Base-by-base conservation (phyloP, 1,139 yeast genomes). In the Candida albicans region DNA sequence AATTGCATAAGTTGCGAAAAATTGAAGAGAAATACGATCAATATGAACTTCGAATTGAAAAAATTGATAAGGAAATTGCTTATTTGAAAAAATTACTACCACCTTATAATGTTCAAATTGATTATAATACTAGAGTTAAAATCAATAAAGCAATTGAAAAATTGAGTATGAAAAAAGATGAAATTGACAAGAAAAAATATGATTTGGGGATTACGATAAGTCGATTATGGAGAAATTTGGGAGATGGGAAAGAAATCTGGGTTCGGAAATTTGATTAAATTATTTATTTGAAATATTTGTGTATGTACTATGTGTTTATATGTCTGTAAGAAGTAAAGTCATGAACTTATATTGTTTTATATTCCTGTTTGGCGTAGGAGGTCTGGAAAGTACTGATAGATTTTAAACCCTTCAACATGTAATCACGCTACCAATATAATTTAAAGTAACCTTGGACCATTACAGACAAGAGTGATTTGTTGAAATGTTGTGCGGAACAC, bases 191-290 rank as follows among this genome's bases (percentile, higher is more conserved):
- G 62, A 70, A 68, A 50, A 72, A 69, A 55, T 73, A 73, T 48
- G 61, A 63, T 28, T 61, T 73, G 51, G 79, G 79, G 0, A 70
- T 72, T 30, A 61, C 70, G 30, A 67, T 73, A 35, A 70, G 76
- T 51, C 63, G 78, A 42, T 59, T 73, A 50, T 70, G 76, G 77
- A 58, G 78, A 43, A 73, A 60, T 29, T 37, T 37, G 15, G 64
- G 62, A 44, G 77, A 72, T 44, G 75, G 69, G 44, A 68, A 67
- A 50, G 74, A 70, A 41, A 66, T 73, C 43, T 73, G 78, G 78
- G 76, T 73, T 29, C 61, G 74, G 41, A 58, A 50, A 39, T 42
- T 50, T 35, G 49, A 45, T 34, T 37, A 37, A 12, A n/a, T 8
- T 18, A 18, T 18, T 18, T 18, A 18, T 18, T 18, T 18, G 22